A percentile compares a stretch with the other conserved stretches of the same genome.
These are phyloP conservation scores for Purshia tridentata DNA, from an alignment of 306 rosid genomes.

Conservation along the genomic window DNA sequence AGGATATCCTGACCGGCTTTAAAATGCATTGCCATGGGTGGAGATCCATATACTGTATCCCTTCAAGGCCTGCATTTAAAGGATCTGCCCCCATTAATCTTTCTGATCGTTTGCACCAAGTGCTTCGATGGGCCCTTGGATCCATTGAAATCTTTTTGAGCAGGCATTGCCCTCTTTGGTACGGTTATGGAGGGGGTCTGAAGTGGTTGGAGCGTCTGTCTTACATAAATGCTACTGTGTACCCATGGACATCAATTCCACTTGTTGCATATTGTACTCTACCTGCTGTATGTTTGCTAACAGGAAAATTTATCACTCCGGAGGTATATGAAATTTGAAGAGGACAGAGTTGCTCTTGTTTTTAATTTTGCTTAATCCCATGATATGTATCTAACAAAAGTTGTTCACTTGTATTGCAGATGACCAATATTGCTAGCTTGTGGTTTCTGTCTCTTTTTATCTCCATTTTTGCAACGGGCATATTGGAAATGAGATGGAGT, in stretches of 20 bases:
- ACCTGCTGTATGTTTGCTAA: conserved; percentile 72
- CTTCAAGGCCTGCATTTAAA: conserved; percentile 57
- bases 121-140: conserved; percentile 68
- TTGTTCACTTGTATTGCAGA: conserved; percentile 39
- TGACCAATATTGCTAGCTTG: conserved; percentile 49
- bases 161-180: conserved; percentile 76
- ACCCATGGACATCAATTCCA: conserved; percentile 78
- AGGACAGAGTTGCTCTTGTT: neutral
- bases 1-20: conserved; percentile 69
- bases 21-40: conserved; percentile 86
- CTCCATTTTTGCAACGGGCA: conserved; percentile 53
- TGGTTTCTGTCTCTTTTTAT: conserved; percentile 69
- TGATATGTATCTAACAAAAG: neutral
- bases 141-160: conserved; percentile 71
- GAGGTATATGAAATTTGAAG: conserved; percentile 42
- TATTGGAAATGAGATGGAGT: conserved; percentile 78
- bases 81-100: conserved; percentile 46
- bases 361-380: neutral
- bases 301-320: conserved; percentile 64
- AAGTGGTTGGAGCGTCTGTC: conserved; percentile 63
- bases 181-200: conserved; percentile 73
- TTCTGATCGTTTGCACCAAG: conserved; percentile 56
- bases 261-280: conserved; percentile 64
- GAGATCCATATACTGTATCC: conserved; percentile 70
- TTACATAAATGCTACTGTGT: conserved; percentile 59